Evolutionary conservation across 2,329 filamentous ascomycete genomes (phyloP).

Genomic region (Epichloe gansuensis): DNA sequence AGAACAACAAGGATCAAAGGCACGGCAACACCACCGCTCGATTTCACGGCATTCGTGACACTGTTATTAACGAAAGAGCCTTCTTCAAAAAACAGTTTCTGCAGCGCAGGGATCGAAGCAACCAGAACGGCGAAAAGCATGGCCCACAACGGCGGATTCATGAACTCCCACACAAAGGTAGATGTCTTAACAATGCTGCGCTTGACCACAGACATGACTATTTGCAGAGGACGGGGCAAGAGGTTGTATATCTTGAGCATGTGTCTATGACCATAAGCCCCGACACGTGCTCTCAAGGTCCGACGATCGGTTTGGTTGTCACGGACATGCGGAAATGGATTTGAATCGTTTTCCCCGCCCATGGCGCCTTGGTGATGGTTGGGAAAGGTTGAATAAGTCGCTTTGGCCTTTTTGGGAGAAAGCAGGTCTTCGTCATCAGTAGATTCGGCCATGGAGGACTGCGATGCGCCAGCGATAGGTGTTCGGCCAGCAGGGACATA

Average conservation of each 20-base stretch:
- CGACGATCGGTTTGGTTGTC: constrained; percentile 27
- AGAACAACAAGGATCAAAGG: constrained; percentile 91
- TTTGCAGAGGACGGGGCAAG: constrained; percentile 31
- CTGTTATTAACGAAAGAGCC: constrained; percentile 89
- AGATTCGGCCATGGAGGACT: constrained; percentile 34
- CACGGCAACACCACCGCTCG: constrained; percentile 82
- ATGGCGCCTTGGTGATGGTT: constrained; percentile 17
- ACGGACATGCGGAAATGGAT: constrained; percentile 48
- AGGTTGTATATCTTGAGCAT: constrained; percentile 18
- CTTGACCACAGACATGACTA: constrained; percentile 17
- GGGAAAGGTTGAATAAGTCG: constrained; percentile 14
- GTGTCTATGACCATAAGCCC: constrained; percentile 12
- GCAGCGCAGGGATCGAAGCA: constrained; percentile 72
- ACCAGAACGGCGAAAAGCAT: constrained; percentile 89
- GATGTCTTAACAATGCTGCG: constrained; percentile 33
- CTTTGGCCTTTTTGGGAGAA: constrained; percentile 18
- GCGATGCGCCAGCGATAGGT: constrained; percentile 37
- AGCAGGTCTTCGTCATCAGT: constrained; percentile 29
- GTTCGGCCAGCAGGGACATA: constrained; percentile 45
- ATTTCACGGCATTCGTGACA: constrained; percentile 73
- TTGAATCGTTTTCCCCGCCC: constrained; percentile 33
- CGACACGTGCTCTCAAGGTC: constrained; percentile 17
- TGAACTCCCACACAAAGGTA: constrained; percentile 73
- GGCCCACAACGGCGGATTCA: constrained; percentile 97
- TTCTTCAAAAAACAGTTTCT: constrained; percentile 74